A percentile compares a stretch with the other conserved stretches of the same genome.
Evolutionary conservation across 1,139 yeast species (phyloP).

Genomic region (Hansenula sp.): DNA sequence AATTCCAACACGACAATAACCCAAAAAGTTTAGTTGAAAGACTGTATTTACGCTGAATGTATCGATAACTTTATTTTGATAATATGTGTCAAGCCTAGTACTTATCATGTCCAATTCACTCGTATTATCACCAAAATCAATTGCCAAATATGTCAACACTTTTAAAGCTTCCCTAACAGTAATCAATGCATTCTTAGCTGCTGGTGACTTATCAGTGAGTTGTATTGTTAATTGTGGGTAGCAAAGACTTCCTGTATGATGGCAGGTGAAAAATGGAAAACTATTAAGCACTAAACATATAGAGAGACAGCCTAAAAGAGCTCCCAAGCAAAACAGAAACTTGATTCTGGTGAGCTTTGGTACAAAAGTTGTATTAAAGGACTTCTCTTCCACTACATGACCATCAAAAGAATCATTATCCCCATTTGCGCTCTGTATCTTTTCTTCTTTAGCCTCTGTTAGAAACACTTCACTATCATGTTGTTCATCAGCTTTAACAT

Average conservation of each 20-base stretch:
- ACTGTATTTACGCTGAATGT: conserved; percentile 40
- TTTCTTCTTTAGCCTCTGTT: not conserved
- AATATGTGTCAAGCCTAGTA: conserved; percentile 19
- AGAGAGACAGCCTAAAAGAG: conserved; percentile 4
- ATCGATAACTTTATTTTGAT: conserved; percentile 31
- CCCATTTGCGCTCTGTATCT: not conserved
- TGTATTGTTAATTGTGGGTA: conserved; percentile 43
- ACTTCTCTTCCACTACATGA: not conserved
- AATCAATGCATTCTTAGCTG: conserved; percentile 33
- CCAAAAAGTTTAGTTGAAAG: conserved; percentile 42
- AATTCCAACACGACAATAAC: conserved; percentile 42
- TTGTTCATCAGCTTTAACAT: not conserved
- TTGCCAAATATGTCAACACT: conserved; percentile 51
- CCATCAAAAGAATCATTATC: not conserved
- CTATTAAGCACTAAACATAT: conserved; percentile 8
- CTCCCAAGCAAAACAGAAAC: not conserved
- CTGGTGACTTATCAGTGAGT: conserved; percentile 33
- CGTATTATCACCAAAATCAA: conserved; percentile 38
- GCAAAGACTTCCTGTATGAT: conserved; percentile 28
- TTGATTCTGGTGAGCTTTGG: too few relatives aligned
- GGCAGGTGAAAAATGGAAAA: conserved; percentile 29
- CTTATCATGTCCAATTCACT: conserved; percentile 21
- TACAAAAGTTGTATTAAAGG: too few relatives aligned
- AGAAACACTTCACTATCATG: not conserved
- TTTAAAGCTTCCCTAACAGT: conserved; percentile 47